Evolutionary conservation across 768 basidiomycete genomes (phyloP), one percentile per base, ranked within the genome.

Genomic region (Pilatotrama ljubarskyi): DNA sequence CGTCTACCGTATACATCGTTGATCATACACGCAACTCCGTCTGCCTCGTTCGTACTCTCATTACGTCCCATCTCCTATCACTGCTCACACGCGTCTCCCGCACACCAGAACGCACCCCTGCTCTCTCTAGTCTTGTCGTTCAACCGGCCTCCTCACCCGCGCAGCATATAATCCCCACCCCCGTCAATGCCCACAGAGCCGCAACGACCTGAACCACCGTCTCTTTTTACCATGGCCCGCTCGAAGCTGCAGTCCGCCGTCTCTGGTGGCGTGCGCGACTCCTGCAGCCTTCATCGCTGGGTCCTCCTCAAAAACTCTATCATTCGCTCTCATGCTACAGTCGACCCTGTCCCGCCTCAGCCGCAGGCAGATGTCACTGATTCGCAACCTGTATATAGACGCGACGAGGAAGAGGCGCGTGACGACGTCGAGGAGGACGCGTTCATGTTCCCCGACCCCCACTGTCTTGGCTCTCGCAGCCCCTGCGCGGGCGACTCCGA

Each of bases 221-320:
- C 77, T 69, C 76, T 91, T 57, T 85, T 80, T 65, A 73, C 80
- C 62, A 77, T 90, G 74, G 85, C 90, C 73, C 87, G 84, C 69
- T 81, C 78, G 76, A 91, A 93, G 80, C 80, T 93, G 77, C 84
- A 86, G 64, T 72, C 81, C 64, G 87, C 84, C 69, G 71, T 82
- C 67, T 80, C 80, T 56, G 74, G 77, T 70, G 73, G 78, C 66
- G 65, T 65, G 65, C 85, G 82, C 76, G 87, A 89, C 77, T 83
- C 75, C 64, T 80, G 82, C 78, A 90, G 84, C 76, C 82, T 93
- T 76, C 89, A 90, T 70, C 89, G 90, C 71, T 91, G 88, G 89
- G 91, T 93, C 52, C 80, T 93, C 58, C 81, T 93, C 70, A 92
- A 92, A 87, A 93, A 93, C 73, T 91, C 88, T 29, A 81, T 91